These are phyloP conservation scores for Penicillium riverlandense DNA, from an alignment of 495 filamentous ascomycete genomes.

Conservation along the genomic window DNA sequence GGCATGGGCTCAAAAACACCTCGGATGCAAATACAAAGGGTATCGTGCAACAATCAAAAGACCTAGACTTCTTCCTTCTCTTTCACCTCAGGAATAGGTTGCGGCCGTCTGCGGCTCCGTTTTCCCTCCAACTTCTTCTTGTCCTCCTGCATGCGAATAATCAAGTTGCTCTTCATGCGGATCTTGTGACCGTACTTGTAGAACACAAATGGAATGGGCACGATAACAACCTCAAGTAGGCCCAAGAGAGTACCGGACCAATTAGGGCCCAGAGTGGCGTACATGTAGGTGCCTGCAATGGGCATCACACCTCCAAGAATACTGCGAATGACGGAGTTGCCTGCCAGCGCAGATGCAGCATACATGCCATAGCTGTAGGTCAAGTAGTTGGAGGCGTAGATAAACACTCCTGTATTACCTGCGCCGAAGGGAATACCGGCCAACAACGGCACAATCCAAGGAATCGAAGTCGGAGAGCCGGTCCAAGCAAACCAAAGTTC, in stretches of 20 bases:
- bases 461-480: constrained; percentile 60
- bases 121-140: constrained; percentile 52
- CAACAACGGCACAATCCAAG: constrained; percentile 66
- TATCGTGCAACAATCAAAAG: constrained; percentile 5
- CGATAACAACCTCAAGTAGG: constrained; percentile 57
- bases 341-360: constrained; percentile 69
- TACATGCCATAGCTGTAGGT: constrained; percentile 72
- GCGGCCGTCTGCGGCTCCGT: constrained; percentile 9
- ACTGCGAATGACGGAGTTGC: constrained; percentile 65
- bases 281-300: constrained; percentile 68
- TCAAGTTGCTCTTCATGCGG: constrained; percentile 55
- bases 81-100: constrained; percentile 11
- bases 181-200: constrained; percentile 69
- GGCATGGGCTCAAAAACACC: constrained; percentile 1
- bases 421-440: constrained; percentile 74
- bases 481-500: constrained; percentile 82
- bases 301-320: constrained; percentile 65
- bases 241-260: constrained; percentile 76
- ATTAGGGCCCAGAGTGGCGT: constrained; percentile 57
- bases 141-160: constrained; percentile 64
- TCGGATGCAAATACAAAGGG: constrained; percentile 8
- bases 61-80: constrained; percentile 5
- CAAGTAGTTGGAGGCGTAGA: constrained; percentile 73
- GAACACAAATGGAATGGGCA: constrained; percentile 76
- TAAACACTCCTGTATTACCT: constrained; percentile 72